Conservation (phyloP, 129 eudicot species). For the Flaveria ramosissima region DNA sequence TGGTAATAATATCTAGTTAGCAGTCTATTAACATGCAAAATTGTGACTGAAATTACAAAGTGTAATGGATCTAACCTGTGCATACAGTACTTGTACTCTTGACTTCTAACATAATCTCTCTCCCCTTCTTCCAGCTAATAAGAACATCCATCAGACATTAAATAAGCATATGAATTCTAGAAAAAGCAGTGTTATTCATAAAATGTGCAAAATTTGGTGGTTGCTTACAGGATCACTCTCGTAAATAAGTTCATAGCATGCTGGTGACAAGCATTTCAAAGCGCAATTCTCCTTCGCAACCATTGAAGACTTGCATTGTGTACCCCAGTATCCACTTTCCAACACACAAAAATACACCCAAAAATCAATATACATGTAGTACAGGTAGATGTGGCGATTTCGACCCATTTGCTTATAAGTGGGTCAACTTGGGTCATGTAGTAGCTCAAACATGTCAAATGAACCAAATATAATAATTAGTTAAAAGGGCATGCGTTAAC, state of each 20-base stretch:
- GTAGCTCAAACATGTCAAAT: neutral
- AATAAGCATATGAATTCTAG: neutral
- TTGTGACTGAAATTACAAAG: neutral
- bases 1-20: neutral
- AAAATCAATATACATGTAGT: slow-evolving; percentile 6
- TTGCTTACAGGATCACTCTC: slow-evolving; percentile 90
- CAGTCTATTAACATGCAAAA: neutral
- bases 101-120: slow-evolving; percentile 72
- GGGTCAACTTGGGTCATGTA: neutral
- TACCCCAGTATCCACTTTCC: slow-evolving; percentile 91
- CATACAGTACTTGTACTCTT: slow-evolving; percentile 94
- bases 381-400: neutral
- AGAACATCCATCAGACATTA: slow-evolving; percentile 4
- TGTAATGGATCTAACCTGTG: slow-evolving; percentile 51
- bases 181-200: neutral
- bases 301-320: slow-evolving; percentile 68
- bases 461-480: too few species aligned
- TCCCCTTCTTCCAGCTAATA: slow-evolving; percentile 95
- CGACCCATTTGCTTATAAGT: neutral
- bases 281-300: slow-evolving; percentile 93
- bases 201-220: neutral
- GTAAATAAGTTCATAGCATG: slow-evolving; percentile 82
- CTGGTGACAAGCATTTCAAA: slow-evolving; percentile 73
- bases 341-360: slow-evolving; percentile 20
- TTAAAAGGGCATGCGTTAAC: neutral